These are phyloP conservation scores for Cyberlindnera maclurae DNA, from an alignment of 805 yeast species.

Conservation along the genomic window DNA sequence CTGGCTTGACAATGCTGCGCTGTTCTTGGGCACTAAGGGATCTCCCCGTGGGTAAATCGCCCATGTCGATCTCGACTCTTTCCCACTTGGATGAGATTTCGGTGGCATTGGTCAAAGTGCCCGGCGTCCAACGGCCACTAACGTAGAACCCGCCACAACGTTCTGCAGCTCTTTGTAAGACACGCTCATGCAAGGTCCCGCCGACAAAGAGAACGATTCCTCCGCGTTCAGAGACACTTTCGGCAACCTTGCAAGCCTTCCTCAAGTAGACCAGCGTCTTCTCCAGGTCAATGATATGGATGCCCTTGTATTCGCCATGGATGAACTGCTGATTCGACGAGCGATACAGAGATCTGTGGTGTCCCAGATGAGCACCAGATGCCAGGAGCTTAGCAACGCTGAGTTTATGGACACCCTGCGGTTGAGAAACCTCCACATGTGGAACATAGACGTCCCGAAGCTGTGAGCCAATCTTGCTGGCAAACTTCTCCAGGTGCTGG, in stretches of 20 bases:
- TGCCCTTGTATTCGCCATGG: slow-evolving; percentile 83
- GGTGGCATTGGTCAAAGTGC: slow-evolving; percentile 81
- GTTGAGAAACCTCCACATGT: slow-evolving; percentile 53
- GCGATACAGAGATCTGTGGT: slow-evolving; percentile 71
- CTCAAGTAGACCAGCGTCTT: slow-evolving; percentile 70
- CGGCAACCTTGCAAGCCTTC: slow-evolving; percentile 78
- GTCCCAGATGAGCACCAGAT: slow-evolving; percentile 94
- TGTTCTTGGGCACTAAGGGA: slow-evolving; percentile 42
- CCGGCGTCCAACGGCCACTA: slow-evolving; percentile 86
- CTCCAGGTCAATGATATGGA: slow-evolving; percentile 85
- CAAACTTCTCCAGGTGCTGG: slow-evolving; percentile 47
- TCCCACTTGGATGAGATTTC: slow-evolving; percentile 56
- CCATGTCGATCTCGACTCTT: slow-evolving; percentile 71
- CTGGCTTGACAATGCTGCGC: slow-evolving; percentile 71
- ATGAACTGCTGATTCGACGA: slow-evolving; percentile 80
- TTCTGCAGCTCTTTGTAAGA: slow-evolving; percentile 73
- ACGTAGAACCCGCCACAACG: slow-evolving; percentile 78
- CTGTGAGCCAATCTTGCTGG: slow-evolving; percentile 58
- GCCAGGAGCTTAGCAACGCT: slow-evolving; percentile 71
- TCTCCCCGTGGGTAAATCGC: slow-evolving; percentile 59
- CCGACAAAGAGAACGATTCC: slow-evolving; percentile 85
- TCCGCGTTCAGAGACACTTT: slow-evolving; percentile 76
- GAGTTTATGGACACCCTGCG: slow-evolving; percentile 48
- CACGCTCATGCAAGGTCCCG: slow-evolving; percentile 64
- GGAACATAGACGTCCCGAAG: slow-evolving; percentile 61